These are phyloP conservation scores for Schizophyllum commune DNA, from an alignment of 1,284 basidiomycete genomes.

Conservation along the genomic window DNA sequence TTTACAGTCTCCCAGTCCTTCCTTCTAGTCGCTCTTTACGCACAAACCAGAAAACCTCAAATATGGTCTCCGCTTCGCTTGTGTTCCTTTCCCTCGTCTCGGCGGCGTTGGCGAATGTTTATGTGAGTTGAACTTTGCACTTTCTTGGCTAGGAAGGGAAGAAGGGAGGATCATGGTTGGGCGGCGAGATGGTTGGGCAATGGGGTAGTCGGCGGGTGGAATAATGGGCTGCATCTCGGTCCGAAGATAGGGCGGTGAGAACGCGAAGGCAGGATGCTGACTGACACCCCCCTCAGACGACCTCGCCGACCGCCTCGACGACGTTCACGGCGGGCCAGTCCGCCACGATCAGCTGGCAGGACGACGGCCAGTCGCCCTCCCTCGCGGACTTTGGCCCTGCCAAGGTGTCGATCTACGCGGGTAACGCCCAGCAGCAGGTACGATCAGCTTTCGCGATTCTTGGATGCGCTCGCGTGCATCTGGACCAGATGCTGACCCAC, in stretches of 20 bases:
- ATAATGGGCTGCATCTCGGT: neutral
- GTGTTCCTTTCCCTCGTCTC: neutral
- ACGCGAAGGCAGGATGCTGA: no score
- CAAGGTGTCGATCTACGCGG: slow-evolving; percentile 63
- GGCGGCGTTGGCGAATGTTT: neutral
- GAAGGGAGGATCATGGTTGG: no score
- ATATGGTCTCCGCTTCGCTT: neutral
- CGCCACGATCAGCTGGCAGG: slow-evolving; percentile 62
- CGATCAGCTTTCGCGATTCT: slow-evolving; percentile 5
- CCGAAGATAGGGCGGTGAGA: no score
- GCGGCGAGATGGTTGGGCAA: no score
- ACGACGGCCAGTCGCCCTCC: slow-evolving; percentile 46
- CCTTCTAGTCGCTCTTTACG: neutral
- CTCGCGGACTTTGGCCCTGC: slow-evolving; percentile 54
- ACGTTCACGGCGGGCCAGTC: slow-evolving; percentile 51
- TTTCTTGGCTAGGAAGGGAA: neutral
- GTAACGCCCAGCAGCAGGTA: slow-evolving; percentile 56
- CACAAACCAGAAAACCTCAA: neutral
- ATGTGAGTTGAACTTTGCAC: neutral
- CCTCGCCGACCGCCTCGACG: slow-evolving; percentile 46
- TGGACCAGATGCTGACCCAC: neutral
- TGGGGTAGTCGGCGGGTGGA: neutral
- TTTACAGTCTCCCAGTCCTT: neutral
- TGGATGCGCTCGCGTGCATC: no score
- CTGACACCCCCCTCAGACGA: slow-evolving; percentile 35